A percentile compares a stretch with the other conserved stretches of the same genome.
Conservation (phyloP, 495 filamentous ascomycete genomes). For the Xylaria curta region DNA sequence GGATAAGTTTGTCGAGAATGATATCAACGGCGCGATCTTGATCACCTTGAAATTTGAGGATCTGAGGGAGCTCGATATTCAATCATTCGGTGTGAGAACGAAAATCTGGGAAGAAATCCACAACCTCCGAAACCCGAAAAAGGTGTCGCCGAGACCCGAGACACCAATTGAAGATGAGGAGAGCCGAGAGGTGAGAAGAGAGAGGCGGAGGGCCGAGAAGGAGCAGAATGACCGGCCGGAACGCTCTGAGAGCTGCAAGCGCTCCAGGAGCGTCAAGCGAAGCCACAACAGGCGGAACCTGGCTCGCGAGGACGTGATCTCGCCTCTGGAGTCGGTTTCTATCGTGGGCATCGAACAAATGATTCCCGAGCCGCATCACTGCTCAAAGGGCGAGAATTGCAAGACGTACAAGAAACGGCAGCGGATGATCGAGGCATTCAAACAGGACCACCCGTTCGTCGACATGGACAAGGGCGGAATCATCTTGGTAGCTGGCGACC, state of each 20-base stretch:
- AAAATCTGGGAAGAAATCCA: constrained; percentile 85
- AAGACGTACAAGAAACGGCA: constrained; percentile 79
- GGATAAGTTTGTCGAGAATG: constrained; percentile 86
- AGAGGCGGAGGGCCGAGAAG: constrained; percentile 45
- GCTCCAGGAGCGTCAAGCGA: constrained; percentile 47
- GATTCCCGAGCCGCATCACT: constrained; percentile 81
- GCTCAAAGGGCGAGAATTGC: constrained; percentile 90
- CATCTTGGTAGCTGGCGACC: constrained; percentile 71
- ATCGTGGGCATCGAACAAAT: constrained; percentile 93
- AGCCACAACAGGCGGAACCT: constrained; percentile 49
- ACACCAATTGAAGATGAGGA: constrained; percentile 64
- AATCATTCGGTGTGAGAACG: constrained; percentile 91
- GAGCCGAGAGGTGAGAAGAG: constrained; percentile 49
- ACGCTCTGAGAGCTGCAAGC: constrained; percentile 50
- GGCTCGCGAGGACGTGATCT: constrained; percentile 67
- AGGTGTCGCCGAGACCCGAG: constrained; percentile 55
- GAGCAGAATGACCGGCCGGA: constrained; percentile 37
- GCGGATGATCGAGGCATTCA: constrained; percentile 68
- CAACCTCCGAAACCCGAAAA: constrained; percentile 65
- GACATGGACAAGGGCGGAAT: constrained; percentile 62
- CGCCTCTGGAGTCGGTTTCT: constrained; percentile 80
- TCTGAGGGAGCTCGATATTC: constrained; percentile 89
- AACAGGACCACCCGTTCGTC: constrained; percentile 70
- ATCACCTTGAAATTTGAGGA: constrained; percentile 88
- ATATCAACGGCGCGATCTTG: constrained; percentile 86